phyloP scores from a whole-genome alignment of 805 yeast genomes.

The Candida wancherniae region DNA sequence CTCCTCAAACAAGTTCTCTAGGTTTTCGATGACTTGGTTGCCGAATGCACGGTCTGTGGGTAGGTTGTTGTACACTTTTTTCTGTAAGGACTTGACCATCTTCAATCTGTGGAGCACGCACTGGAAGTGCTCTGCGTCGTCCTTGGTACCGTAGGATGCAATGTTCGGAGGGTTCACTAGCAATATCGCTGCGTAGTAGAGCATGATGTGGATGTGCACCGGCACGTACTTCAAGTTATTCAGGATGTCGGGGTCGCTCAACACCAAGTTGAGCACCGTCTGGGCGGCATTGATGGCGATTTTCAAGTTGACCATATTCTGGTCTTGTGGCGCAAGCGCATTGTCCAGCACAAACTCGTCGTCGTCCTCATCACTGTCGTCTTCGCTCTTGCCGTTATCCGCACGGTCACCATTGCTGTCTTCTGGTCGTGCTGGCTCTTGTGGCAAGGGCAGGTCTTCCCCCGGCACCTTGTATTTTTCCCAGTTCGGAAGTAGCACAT shows the following conservation, averaged over 20 bases:
- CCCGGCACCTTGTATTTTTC: conserved; percentile 12
- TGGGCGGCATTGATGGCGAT: conserved; percentile 61
- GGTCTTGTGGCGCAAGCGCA: conserved; percentile 30
- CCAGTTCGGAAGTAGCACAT: conserved; percentile 31
- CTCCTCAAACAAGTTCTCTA: conserved; percentile 31
- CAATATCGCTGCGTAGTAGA: conserved; percentile 60
- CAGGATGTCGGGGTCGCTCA: conserved; percentile 55
- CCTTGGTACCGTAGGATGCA: conserved; percentile 1
- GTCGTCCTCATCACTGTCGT: conserved; percentile 9
- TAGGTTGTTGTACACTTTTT: conserved; percentile 37
- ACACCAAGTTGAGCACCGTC: conserved; percentile 53
- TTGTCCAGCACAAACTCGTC: conserved; percentile 30
- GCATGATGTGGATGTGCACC: conserved; percentile 67
- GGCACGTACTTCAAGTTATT: conserved; percentile 59
- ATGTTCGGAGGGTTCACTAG: conserved; percentile 46
- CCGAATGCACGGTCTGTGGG: conserved; percentile 56
- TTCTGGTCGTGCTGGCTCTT: background rate
- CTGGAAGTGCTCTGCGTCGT: conserved; percentile 19
- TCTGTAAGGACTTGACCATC: conserved; percentile 41
- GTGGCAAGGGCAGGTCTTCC: too few species aligned
- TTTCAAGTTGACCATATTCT: conserved; percentile 34
- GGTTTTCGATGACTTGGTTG: conserved; percentile 31
- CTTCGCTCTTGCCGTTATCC: conserved; percentile 14
- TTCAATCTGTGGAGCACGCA: conserved; percentile 34
- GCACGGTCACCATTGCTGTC: conserved; percentile 2